Evolutionary conservation across 441 rosid genomes (phyloP), one percentile per base, ranked within the genome.

Genomic region (Rhodomyrtus psidioides): DNA sequence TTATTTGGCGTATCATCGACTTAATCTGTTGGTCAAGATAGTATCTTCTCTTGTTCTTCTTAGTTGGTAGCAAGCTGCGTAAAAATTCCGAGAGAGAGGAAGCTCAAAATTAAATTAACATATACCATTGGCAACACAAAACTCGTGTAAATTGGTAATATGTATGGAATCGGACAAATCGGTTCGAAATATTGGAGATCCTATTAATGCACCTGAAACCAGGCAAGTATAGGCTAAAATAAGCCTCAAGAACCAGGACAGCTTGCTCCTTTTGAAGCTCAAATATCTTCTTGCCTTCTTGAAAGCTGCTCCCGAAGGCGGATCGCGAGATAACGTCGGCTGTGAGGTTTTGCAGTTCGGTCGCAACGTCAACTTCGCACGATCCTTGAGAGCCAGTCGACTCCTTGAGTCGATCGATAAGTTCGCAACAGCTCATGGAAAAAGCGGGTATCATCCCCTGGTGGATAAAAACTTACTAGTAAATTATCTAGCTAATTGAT

Each of bases 301-400:
- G 62, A 82, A 74, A 90, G 83, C 82, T 86, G 84, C 90, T 89
- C 30, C 92, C 89, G 42, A 90, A 90, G 23, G 90, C 89, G 9
- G 91, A 88, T 53, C 89, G 86, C 27, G 92, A 75, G 21, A 90
- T 90, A 9, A 89, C 55, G 42, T 89, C 91, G 1, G 86, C 85
- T 15, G 88, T 39, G 42, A 88, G 85, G 62, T 24, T 58, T 60
- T 88, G 76, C 39, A 90, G 85, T 55, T 87, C 85, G 5, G 58
- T 81, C 12, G 30, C 83, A 46, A 83, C 60, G 76, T 88, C 90
- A 76, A 86, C 24, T 82, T 90, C 87, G 30, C 81, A 83, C 4
- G 65, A 70, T 55, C 88, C 91, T 53, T 58, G 53, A 39, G 58
- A 24, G 19, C 59, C 6, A 26, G 49, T 42, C 55, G 54, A 82